Evolutionary conservation across 495 filamentous ascomycete species (phyloP), one percentile per base, ranked within the genome.

Genomic region (Penicillium longicatenatum): DNA sequence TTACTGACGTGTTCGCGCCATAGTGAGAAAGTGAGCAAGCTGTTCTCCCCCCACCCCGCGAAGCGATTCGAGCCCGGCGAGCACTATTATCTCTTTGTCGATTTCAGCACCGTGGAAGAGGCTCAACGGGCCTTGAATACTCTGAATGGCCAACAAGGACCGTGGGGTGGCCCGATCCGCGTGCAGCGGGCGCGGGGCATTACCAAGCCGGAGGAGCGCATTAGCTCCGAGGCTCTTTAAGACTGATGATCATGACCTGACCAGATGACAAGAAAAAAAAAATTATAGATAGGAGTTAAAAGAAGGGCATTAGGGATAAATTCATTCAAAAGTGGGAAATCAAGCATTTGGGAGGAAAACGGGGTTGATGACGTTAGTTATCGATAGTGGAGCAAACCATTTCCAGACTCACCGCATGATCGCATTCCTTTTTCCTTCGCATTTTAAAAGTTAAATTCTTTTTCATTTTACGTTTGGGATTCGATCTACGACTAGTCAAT

Each of bases 71-170:
- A 78, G 39, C 71, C 79, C 0, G 84, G 83, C 55, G 79, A 85
- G 59, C 80, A 87, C 64, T 82, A 89, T 70, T 88, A 86, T 71
- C 81, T 84, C 59, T 89, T 89, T 62, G 83, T 89, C 19, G 87
- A 89, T 64, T 80, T 89, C 50, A 65, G 68, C 44, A 82, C 72
- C 51, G 61, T 72, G 1, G 77, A 86, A 51, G 83, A 88, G 53
- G 83, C 83, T 7, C 67, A 82, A 54, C 79, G 82, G 35, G 72
- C 73, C 35, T 73, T 76, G 69, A 62, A 71, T 16, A 68, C 68
- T 0, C 54, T 79, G 55, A 75, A 76, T 43, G 75, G 72, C 17
- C 55, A 62, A 43, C 59, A 70, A 33, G 75, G 75, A 8, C 78
- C 79, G 6, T 82, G 79, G 79, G 80, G 78, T 53, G 70, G 70